Evolutionary conservation across 345 rosid genomes (phyloP), one percentile per base, ranked within the genome.

Genomic region (Salix brachista): DNA sequence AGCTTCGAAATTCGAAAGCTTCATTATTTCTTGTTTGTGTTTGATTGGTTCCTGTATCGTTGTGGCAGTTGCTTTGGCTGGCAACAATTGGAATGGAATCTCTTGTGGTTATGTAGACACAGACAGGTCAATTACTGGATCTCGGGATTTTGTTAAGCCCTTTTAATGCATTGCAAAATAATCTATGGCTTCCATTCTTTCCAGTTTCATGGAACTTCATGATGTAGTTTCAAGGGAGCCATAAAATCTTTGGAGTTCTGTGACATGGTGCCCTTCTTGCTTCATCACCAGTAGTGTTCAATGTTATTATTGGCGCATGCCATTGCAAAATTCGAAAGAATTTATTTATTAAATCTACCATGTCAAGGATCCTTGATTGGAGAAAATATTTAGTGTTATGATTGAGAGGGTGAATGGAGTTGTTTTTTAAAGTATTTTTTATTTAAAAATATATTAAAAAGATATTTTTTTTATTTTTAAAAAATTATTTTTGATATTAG

Each of bases 171-270:
- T 79, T 61, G 77, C 83, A 82, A 75, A 87, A 89, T 87, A 86
- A 87, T 73, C 34, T 32, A 83, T 78, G 84, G 81, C 83, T 78
- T 75, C 16, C 46, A 84, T 88, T 86, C 87, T 81, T 84, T 58
- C 62, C 14, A 25, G 64, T 58, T 69, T 85, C 64, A 28, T 61
- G 74, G 60, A 84, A 73, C 82, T 69, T 77, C 42, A 52, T 75
- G 37, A 2, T n/a, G 36, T 67, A 34, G 62, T 69, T 68, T 75
- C 42, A 77, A 42, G 72, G 84, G 83, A 74, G 74, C 78, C 66
- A 7, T 62, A n/a, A 64, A 73, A 77, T 73, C 23, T 36, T 52
- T 54, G 64, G 39, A 34, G 48, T 52, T 46, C 50, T 21, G 36
- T 13, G 18, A 42, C 21, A 32, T 69, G 74, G 54, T 72, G 28